These are phyloP conservation scores for Auricularia cornea DNA, from an alignment of 768 basidiomycete species.

Conservation along the genomic window DNA sequence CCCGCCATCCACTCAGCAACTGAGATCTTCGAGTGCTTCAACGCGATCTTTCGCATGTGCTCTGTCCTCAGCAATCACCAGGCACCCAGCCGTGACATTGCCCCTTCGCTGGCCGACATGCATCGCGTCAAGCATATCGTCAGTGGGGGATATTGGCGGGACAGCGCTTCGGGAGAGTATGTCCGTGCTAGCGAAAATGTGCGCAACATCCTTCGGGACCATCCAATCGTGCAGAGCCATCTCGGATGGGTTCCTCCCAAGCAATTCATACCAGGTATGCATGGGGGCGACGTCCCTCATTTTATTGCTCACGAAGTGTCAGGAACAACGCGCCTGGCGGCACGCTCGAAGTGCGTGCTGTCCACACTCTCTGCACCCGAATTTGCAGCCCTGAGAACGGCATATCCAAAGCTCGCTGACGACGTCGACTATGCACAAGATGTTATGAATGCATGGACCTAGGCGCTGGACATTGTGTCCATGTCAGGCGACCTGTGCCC, in stretches of 20 bases:
- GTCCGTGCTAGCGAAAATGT: constrained; percentile 11
- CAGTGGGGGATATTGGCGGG: constrained; percentile 20
- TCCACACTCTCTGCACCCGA: no score
- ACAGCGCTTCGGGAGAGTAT: constrained; percentile 1
- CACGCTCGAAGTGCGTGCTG: no score
- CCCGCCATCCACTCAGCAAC: background rate
- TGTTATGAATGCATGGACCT: no score
- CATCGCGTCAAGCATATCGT: constrained; percentile 23
- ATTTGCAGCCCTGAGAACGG: no score
- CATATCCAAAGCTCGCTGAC: no score
- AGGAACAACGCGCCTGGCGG: no score
- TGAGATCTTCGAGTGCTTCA: background rate
- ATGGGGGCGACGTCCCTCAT: no score
- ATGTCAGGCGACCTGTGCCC: background rate
- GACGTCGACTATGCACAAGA: no score
- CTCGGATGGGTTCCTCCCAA: constrained; percentile 14
- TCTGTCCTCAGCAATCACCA: constrained; percentile 9
- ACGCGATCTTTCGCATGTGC: constrained; percentile 6
- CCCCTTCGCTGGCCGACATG: constrained; percentile 8
- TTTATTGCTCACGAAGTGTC: no score
- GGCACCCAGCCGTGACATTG: constrained; percentile 11
- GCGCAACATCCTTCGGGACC: constrained; percentile 7
- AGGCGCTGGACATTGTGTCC: no score
- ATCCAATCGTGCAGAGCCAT: constrained; percentile 14
- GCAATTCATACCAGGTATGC: no score